Conservation (phyloP, 177 flowering plant species). For the Vitis hybrid region DNA sequence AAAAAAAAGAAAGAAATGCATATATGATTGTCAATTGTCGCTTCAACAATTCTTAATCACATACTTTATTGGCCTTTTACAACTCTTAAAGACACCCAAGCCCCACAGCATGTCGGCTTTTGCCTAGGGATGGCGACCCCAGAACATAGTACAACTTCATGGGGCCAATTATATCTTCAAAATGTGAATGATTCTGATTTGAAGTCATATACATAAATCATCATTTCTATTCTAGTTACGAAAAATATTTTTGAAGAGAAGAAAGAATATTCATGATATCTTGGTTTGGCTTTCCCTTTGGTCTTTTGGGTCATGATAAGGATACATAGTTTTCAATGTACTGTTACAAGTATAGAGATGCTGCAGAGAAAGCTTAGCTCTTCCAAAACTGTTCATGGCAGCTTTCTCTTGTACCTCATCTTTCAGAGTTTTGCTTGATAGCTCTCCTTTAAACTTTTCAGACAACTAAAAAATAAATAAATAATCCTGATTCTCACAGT, state of each 20-base stretch:
- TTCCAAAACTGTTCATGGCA: constrained; percentile 7
- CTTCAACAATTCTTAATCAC: not conserved
- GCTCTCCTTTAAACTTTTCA: constrained; percentile 1
- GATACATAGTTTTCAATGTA: not conserved
- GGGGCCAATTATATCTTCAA: constrained; percentile 3
- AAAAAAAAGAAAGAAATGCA: no score
- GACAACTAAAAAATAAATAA: constrained; percentile 1
- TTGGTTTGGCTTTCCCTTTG: no score
- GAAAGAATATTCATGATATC: no score
- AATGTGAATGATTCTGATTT: constrained; percentile 4
- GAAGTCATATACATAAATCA: not conserved
- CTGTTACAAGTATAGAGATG: not conserved
- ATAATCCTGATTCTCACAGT: not conserved
- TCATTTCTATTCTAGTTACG: not conserved
- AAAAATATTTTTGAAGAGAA: not conserved
- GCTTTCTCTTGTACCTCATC: constrained; percentile 4
- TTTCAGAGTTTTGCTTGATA: not conserved
- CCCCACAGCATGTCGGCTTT: constrained; percentile 9
- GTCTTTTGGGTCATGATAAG: no score
- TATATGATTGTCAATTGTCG: constrained; percentile 2
- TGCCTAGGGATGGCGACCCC: constrained; percentile 14
- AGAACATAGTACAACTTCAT: constrained; percentile 6
- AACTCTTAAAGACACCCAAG: not conserved
- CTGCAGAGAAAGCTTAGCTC: constrained; percentile 1
- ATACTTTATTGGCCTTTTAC: constrained; percentile 8